Percentiles rank a stretch among this genome's conserved stretches.
These are phyloP conservation scores for Cerioporus squamosus DNA, from an alignment of 1,284 basidiomycete species.

Conservation along the genomic window DNA sequence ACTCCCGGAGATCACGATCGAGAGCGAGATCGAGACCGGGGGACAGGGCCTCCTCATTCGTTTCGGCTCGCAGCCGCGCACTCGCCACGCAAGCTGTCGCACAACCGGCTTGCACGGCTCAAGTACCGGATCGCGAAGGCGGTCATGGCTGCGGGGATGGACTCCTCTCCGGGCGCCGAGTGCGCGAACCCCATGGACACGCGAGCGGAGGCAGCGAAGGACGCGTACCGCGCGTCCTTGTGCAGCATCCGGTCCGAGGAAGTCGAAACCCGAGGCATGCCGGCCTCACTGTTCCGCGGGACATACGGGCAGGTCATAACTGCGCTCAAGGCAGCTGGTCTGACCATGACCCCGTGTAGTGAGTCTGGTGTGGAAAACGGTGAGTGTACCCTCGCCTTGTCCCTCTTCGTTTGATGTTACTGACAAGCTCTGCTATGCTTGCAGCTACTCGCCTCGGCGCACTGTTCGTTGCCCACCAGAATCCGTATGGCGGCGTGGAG, in stretches of 20 bases:
- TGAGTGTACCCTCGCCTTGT: conserved; percentile 26
- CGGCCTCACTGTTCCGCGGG: conserved; percentile 45
- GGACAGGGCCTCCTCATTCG: conserved; percentile 43
- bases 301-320: conserved; percentile 54
- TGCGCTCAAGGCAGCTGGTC: conserved; percentile 47
- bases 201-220: background rate
- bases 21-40: conserved; percentile 19
- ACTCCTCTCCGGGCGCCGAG: conserved; percentile 33
- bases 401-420: background rate
- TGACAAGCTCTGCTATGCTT: background rate
- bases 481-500: conserved; percentile 37
- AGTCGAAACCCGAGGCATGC: conserved; percentile 18
- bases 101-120: conserved; percentile 39
- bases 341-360: conserved; percentile 43
- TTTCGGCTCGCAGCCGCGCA: conserved; percentile 32
- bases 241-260: conserved; percentile 28
- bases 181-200: conserved; percentile 4
- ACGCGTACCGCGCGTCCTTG: conserved; percentile 22
- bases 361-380: conserved; percentile 42
- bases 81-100: conserved; percentile 34
- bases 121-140: conserved; percentile 48
- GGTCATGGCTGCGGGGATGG: conserved; percentile 53
- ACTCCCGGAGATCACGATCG: conserved; percentile 5
- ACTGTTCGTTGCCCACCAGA: conserved; percentile 46
- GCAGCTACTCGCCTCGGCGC: conserved; percentile 50